A percentile compares a stretch with the other conserved stretches of the same genome.
phyloP scores from a whole-genome alignment of 148 eudicot genomes.

The Diospyros kaki region DNA sequence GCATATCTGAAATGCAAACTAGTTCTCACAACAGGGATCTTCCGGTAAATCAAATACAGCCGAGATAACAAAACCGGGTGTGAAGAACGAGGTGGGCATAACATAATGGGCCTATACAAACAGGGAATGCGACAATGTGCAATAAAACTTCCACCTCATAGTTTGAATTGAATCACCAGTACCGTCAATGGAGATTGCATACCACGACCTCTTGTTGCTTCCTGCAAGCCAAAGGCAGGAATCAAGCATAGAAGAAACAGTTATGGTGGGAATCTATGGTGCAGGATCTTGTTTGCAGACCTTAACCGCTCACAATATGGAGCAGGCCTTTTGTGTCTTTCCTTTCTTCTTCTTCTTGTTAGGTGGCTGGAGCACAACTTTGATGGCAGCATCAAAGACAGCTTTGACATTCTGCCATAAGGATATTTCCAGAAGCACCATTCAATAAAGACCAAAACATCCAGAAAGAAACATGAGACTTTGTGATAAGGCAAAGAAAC shows the following conservation, averaged over 20 bases:
- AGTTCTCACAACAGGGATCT: constrained; percentile 31
- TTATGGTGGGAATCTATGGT: constrained; percentile 11
- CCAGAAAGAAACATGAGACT: background rate
- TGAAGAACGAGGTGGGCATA: constrained; percentile 36
- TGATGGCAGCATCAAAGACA: constrained; percentile 84
- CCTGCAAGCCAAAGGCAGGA: constrained; percentile 33
- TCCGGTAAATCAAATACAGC: constrained; percentile 30
- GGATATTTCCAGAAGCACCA: background rate
- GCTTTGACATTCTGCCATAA: constrained; percentile 76
- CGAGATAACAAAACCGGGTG: constrained; percentile 39
- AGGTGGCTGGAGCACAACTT: constrained; percentile 85
- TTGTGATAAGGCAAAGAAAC: background rate
- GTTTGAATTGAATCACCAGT: constrained; percentile 25
- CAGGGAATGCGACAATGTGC: constrained; percentile 11
- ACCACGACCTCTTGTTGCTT: constrained; percentile 31
- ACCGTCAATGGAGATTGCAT: constrained; percentile 13
- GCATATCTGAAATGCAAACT: constrained; percentile 13
- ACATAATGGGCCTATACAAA: constrained; percentile 17
- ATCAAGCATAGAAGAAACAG: constrained; percentile 17
- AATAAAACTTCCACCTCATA: constrained; percentile 36
- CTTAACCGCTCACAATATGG: constrained; percentile 45
- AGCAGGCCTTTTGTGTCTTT: constrained; percentile 65
- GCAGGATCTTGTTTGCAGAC: background rate
- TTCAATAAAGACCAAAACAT: background rate
- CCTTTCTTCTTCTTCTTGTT: constrained; percentile 80